These are phyloP conservation scores for Gossypium stocksii DNA, from an alignment of 345 rosid species.

Conservation along the genomic window DNA sequence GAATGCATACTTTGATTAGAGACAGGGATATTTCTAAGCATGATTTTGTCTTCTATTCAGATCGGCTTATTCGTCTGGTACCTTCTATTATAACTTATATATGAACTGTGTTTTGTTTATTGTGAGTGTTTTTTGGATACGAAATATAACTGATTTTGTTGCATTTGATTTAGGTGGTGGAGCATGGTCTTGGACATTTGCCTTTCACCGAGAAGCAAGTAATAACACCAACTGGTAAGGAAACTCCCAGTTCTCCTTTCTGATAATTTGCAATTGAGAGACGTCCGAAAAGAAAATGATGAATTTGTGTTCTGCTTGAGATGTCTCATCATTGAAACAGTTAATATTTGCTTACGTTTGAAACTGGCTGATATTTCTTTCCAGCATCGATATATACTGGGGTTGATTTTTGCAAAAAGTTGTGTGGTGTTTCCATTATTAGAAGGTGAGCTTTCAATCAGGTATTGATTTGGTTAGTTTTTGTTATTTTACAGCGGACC, in stretches of 20 bases:
- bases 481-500: slow-evolving; percentile 9
- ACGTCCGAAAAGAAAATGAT: not conserved
- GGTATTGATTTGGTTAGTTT: slow-evolving; percentile 29
- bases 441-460: slow-evolving; percentile 72
- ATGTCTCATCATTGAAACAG: not conserved
- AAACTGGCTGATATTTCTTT: slow-evolving; percentile 18
- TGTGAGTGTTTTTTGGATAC: not conserved
- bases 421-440: slow-evolving; percentile 94
- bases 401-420: slow-evolving; percentile 97
- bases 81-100: slow-evolving; percentile 13
- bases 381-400: slow-evolving; percentile 81
- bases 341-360: not conserved
- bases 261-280: not conserved
- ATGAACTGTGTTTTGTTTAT: slow-evolving; percentile 6
- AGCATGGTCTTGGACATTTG: slow-evolving; percentile 95
- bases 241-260: not conserved
- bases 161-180: slow-evolving; percentile 68
- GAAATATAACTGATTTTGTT: slow-evolving; percentile 14
- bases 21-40: slow-evolving; percentile 93
- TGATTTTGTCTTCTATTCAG: slow-evolving; percentile 97
- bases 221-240: slow-evolving; percentile 81
- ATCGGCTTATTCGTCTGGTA: slow-evolving; percentile 95
- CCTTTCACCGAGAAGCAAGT: slow-evolving; percentile 98
- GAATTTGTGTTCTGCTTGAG: not conserved
- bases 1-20: slow-evolving; percentile 98